Evolutionary conservation across 106 monocot genomes (phyloP).

Genomic region (Platanthera guangdongensis): DNA sequence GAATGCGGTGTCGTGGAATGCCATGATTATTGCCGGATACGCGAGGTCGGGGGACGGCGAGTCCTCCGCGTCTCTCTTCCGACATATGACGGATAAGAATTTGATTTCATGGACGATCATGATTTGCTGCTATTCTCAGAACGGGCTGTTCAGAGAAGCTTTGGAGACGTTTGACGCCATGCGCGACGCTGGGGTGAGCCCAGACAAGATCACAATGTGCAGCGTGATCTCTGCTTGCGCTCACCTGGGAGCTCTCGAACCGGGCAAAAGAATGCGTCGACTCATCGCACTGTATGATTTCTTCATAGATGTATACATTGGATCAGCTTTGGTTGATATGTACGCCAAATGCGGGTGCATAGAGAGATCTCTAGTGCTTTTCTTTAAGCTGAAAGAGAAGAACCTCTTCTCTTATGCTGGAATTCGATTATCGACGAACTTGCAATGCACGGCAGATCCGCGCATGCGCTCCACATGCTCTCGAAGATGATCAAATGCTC

Average conservation of each 20-base stretch:
- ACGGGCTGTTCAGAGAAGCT: constrained; percentile 28
- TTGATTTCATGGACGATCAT: constrained; percentile 61
- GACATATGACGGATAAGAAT: constrained; percentile 39
- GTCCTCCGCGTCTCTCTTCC: constrained; percentile 31
- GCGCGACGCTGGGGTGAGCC: constrained; percentile 22
- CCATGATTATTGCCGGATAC: constrained; percentile 34
- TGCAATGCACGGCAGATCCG: constrained; percentile 40
- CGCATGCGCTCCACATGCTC: constrained; percentile 36
- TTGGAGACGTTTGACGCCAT: constrained; percentile 33
- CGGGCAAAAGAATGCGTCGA: constrained; percentile 32
- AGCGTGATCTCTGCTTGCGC: constrained; percentile 57
- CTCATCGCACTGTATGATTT: constrained; percentile 17
- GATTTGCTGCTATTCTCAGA: constrained; percentile 60
- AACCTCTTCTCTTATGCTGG: constrained; percentile 78
- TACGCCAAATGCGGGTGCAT: constrained; percentile 65
- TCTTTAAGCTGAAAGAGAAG: constrained; percentile 42
- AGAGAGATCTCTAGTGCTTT: constrained; percentile 40
- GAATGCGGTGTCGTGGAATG: constrained; percentile 38
- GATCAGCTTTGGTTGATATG: constrained; percentile 66
- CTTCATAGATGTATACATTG: constrained; percentile 36
- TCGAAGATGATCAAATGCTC: constrained; percentile 23
- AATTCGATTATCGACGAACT: constrained; percentile 57
- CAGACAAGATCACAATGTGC: constrained; percentile 49
- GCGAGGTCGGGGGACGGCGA: constrained; percentile 39
- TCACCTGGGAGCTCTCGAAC: constrained; percentile 42